Base-by-base conservation (phyloP, 192 early-diverging fungal genomes). In the Umbelopsis ramanniana region DNA sequence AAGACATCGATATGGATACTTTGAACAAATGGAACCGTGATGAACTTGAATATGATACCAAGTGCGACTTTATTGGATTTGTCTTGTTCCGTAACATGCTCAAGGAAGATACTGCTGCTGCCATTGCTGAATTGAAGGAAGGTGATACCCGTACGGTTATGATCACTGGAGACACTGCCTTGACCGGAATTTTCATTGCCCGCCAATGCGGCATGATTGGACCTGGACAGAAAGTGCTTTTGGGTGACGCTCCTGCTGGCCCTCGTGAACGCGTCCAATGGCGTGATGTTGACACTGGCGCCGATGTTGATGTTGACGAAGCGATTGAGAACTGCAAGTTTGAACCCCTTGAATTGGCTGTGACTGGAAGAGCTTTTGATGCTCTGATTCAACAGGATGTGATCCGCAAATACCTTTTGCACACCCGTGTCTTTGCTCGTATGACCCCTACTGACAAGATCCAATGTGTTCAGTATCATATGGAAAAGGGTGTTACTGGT, bases 401-500 rank as follows among this genome's bases (percentile, higher is more conserved):
- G 35, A 86, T 91, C 55, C 80, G 88, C 22, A 50, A 83, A 26
- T 83, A 85, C 33, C 79, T 95, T 52, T 74, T 89, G 71, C 80
- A 91, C 72, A 93, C 86, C 38, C 86, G 93, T 24, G 79, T 94
- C 9, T 94, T 92, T 82, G 92, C 90, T 26, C 83, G 93, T 67
- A 94, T 93, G 92, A 86, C 89, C 66, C 93, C 93, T 6, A 84
- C 87, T 14, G 89, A 91, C 79, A 94, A 94, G 82, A 88, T 92
- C 21, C 74, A 83, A 46, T 90, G 88, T 68, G 91, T 94, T 33
- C 81, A 87, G 50, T 69, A 89, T 46, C 92, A 93, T 67, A 93
- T 95, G 92, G 91, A 91, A 75, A 86, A 89, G 14, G 86, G 83
- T 2, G 86, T 95, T 43, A 91, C 91, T 12, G 92, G 89, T 57